Base-by-base conservation (phyloP, 345 rosid genomes). In the Gossypium thurberi region DNA sequence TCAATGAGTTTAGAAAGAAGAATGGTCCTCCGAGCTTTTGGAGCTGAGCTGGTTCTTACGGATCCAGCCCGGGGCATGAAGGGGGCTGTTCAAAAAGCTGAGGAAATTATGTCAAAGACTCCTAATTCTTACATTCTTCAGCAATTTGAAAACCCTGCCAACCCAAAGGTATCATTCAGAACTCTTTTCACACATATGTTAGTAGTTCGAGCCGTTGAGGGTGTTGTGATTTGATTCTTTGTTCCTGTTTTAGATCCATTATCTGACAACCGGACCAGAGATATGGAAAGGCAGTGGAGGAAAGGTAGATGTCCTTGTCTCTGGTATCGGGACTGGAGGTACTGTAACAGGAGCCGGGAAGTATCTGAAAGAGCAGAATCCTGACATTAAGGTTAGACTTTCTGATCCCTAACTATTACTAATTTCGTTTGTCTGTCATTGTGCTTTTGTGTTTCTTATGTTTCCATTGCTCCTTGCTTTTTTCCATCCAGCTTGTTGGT, bases 1-100 rank as follows among this genome's bases (percentile, higher is more conserved):
- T 83, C 92, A 18, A 86, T 90, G 96, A 90, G 96, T 77, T 80
- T 88, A n/a, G 96, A 90, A 75, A 88, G 96, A 86, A 87, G 92
- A 83, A 90, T 86, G 78, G 84, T 90, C 71, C 96, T 90, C 67
- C 86, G 84, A 61, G 96, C 87, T 70, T 88, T 90, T 73, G 93
- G 96, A 71, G 91, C 93, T 69, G 91, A 90, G 85, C 79, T 90
- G 71, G 85, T 90, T 70, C 90, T 90, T 46, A 90, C 96, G 14
- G 90, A 90, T 78, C 96, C 96, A 44, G 96, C 92, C 63, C 80
- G 78, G 71, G 96, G 92, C 75, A 84, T 90, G 88, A 90, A 85
- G 76, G 92, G 92, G 13, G 96, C 92, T 55, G 84, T 90, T 72
- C 87, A 83, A 79, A 90, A 90, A 81, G 92, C 92, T 1, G 96